Conservation (phyloP, 2,329 filamentous ascomycete species). For the Scedosporium apiospermum region DNA sequence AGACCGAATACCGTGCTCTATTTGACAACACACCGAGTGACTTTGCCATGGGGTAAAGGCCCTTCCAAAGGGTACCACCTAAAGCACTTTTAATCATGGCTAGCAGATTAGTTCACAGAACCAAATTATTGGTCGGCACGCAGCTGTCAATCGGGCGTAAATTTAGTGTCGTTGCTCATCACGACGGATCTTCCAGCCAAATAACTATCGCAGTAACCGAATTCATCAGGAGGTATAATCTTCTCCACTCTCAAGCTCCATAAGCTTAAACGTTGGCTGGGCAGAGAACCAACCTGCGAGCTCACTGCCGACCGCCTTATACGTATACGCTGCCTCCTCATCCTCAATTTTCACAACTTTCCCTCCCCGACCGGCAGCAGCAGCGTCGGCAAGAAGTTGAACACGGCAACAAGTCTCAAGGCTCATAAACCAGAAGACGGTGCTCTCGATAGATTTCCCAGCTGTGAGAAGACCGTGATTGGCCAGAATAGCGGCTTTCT, state of each 20-base stretch:
- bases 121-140: no score
- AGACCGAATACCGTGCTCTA: no score
- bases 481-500: background rate
- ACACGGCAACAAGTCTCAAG: slow-evolving; percentile 38
- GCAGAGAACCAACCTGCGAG: slow-evolving; percentile 59
- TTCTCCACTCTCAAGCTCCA: background rate
- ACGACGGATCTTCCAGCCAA: no score
- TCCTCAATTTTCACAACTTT: slow-evolving; percentile 58
- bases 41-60: no score
- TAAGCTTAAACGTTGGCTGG: slow-evolving; percentile 9
- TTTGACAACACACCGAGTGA: no score
- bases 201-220: no score
- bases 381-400: slow-evolving; percentile 44
- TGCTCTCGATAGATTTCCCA: slow-evolving; percentile 37
- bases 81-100: no score
- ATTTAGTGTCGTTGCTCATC: no score
- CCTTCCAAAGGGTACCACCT: no score
- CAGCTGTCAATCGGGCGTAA: no score
- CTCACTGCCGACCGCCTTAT: slow-evolving; percentile 52
- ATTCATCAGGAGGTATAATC: background rate
- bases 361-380: slow-evolving; percentile 49
- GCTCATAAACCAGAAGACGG: slow-evolving; percentile 44
- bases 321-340: slow-evolving; percentile 59
- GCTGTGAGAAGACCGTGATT: slow-evolving; percentile 43
- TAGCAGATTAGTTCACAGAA: no score